These are phyloP conservation scores for Dendrothele bispora DNA, from an alignment of 768 basidiomycete species.

Conservation along the genomic window DNA sequence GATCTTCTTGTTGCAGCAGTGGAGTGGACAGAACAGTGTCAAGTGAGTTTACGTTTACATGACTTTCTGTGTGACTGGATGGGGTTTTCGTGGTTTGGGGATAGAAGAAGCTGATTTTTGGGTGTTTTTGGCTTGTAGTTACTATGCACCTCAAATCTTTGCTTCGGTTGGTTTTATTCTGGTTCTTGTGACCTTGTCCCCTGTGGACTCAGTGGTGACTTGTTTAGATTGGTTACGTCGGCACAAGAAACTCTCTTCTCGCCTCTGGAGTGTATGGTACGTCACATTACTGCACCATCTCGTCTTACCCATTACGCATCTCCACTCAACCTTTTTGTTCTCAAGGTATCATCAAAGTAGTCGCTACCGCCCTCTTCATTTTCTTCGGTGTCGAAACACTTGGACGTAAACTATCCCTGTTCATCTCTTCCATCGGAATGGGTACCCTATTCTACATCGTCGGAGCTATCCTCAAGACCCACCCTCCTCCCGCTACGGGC, in stretches of 20 bases:
- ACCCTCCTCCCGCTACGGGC: conserved; percentile 36
- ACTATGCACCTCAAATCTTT: conserved; percentile 78
- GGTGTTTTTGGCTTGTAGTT: conserved; percentile 29
- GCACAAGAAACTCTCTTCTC: conserved; percentile 57
- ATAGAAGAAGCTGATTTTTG: no score
- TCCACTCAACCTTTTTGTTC: conserved; percentile 29
- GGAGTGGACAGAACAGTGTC: conserved; percentile 64
- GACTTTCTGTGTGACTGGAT: background rate
- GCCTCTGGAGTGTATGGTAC: conserved; percentile 65
- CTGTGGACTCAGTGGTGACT: background rate
- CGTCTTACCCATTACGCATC: conserved; percentile 34
- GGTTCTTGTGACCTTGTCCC: background rate
- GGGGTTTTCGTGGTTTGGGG: background rate
- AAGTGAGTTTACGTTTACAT: conserved; percentile 7
- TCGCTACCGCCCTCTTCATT: conserved; percentile 68
- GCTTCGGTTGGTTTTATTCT: conserved; percentile 44
- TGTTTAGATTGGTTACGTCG: conserved; percentile 63
- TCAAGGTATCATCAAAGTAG: conserved; percentile 59
- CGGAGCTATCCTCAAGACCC: conserved; percentile 61
- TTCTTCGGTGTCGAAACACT: conserved; percentile 67
- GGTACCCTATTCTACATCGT: conserved; percentile 60
- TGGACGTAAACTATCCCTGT: conserved; percentile 55
- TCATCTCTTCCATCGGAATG: conserved; percentile 59
- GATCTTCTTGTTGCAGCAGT: conserved; percentile 61
- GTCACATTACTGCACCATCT: background rate